These are phyloP conservation scores for Lineolata rhizophorae DNA, from an alignment of 495 filamentous ascomycete species.

Conservation along the genomic window DNA sequence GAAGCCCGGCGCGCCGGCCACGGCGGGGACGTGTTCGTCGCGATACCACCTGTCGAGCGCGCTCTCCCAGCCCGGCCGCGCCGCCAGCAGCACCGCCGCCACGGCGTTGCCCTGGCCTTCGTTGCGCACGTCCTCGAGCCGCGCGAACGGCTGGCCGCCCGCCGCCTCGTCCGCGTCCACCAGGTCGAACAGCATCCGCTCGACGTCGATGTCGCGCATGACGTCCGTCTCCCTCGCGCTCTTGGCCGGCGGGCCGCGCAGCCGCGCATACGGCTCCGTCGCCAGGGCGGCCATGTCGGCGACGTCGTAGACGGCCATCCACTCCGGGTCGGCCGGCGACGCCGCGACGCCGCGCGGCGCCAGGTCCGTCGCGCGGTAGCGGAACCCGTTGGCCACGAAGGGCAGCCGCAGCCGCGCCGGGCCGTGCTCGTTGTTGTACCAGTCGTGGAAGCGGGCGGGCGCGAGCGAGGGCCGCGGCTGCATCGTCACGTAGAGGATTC, in stretches of 20 bases:
- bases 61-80: constrained; percentile 25
- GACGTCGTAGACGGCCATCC: constrained; percentile 63
- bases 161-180: constrained; percentile 29
- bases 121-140: constrained; percentile 34
- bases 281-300: constrained; percentile 46
- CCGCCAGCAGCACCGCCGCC: constrained; percentile 34
- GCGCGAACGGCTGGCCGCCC: constrained; percentile 28
- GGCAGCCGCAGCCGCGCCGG: constrained; percentile 51
- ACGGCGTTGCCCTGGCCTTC: constrained; percentile 38
- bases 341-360: not conserved
- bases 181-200: constrained; percentile 45
- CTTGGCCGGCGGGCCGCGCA: constrained; percentile 40
- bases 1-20: constrained; percentile 58
- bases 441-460: constrained; percentile 58
- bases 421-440: constrained; percentile 82
- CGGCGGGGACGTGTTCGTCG: constrained; percentile 48
- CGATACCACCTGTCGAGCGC: constrained; percentile 44
- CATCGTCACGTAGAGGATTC: constrained; percentile 63
- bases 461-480: constrained; percentile 40
- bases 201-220: constrained; percentile 53
- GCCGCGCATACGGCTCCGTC: constrained; percentile 39
- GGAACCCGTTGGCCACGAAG: constrained; percentile 51
- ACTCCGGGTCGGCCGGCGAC: constrained; percentile 30
- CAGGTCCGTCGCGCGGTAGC: constrained; percentile 44
- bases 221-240: constrained; percentile 51